Conservation (phyloP, 805 yeast species). For the Schwanniomyces occidentalis region DNA sequence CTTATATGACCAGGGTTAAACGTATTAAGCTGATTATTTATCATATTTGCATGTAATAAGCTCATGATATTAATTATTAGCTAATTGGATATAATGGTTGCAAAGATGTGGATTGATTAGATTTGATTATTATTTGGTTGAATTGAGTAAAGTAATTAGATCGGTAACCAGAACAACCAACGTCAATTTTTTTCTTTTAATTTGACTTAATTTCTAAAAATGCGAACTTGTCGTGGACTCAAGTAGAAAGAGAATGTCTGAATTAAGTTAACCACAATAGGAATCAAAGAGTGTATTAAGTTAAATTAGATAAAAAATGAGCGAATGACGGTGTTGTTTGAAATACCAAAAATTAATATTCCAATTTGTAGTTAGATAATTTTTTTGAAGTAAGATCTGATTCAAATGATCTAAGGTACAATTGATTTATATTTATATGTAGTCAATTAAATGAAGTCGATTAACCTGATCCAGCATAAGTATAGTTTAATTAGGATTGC, state of each 20-base stretch:
- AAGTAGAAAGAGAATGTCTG: too few species aligned
- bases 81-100: conserved; percentile 7
- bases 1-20: conserved; percentile 30
- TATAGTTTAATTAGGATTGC: conserved; percentile 5
- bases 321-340: too few species aligned
- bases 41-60: conserved; percentile 27
- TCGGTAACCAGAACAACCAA: conserved; percentile 8
- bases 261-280: too few species aligned
- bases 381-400: too few species aligned
- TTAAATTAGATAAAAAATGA: too few species aligned
- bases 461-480: conserved; percentile 9
- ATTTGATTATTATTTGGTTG: conserved; percentile 1
- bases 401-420: conserved; percentile 5
- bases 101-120: conserved; percentile 2
- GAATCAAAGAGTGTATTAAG: too few species aligned
- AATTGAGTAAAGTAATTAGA: neutral
- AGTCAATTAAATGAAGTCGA: conserved; percentile 2
- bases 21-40: conserved; percentile 32
- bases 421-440: conserved; percentile 6
- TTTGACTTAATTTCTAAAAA: neutral
- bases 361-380: too few species aligned
- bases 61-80: conserved; percentile 24
- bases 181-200: conserved; percentile 1
- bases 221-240: neutral
- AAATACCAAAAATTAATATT: too few species aligned